phyloP scores from a whole-genome alignment of 495 filamentous ascomycete genomes.

The Xylaria palmicola region DNA sequence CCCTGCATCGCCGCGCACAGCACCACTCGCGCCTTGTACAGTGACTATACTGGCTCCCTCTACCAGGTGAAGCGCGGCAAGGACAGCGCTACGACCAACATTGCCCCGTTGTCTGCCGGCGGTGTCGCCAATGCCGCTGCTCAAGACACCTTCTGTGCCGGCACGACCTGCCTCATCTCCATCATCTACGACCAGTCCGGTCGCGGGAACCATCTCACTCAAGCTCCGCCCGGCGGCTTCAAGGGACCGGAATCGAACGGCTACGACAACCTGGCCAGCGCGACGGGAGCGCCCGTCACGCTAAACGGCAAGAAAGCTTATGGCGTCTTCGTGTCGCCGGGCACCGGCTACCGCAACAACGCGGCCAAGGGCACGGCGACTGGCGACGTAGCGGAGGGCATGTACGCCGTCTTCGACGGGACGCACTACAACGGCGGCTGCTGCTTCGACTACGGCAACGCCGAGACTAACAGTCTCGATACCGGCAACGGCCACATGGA shows the following conservation, averaged over 20 bases:
- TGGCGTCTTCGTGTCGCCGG: slow-evolving; percentile 56
- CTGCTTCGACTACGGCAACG: slow-evolving; percentile 65
- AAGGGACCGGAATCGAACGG: slow-evolving; percentile 52
- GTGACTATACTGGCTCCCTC: slow-evolving; percentile 47
- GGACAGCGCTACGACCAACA: slow-evolving; percentile 46
- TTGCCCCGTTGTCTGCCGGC: slow-evolving; percentile 50
- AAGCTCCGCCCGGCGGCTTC: slow-evolving; percentile 54
- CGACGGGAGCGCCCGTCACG: slow-evolving; percentile 57
- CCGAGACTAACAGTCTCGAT: slow-evolving; percentile 52
- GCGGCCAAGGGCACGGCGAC: slow-evolving; percentile 47
- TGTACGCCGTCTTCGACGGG: slow-evolving; percentile 60
- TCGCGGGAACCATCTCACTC: slow-evolving; percentile 56
- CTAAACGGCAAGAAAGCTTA: slow-evolving; percentile 59
- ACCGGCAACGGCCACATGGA: slow-evolving; percentile 62
- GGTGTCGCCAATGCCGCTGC: slow-evolving; percentile 53
- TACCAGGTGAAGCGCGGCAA: slow-evolving; percentile 56
- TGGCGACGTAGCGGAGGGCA: slow-evolving; percentile 54
- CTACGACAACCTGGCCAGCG: slow-evolving; percentile 55
- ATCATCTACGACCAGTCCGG: slow-evolving; percentile 63
- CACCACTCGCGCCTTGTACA: slow-evolving; percentile 60
- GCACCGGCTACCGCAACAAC: slow-evolving; percentile 57
- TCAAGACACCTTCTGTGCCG: slow-evolving; percentile 57
- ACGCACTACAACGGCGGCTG: slow-evolving; percentile 58
- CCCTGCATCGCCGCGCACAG: slow-evolving; percentile 60
- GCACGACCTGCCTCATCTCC: slow-evolving; percentile 57